A percentile compares a stretch with the other conserved stretches of the same genome.
Evolutionary conservation across 495 filamentous ascomycete species (phyloP).

Genomic region (Penicillium simplicissimum): DNA sequence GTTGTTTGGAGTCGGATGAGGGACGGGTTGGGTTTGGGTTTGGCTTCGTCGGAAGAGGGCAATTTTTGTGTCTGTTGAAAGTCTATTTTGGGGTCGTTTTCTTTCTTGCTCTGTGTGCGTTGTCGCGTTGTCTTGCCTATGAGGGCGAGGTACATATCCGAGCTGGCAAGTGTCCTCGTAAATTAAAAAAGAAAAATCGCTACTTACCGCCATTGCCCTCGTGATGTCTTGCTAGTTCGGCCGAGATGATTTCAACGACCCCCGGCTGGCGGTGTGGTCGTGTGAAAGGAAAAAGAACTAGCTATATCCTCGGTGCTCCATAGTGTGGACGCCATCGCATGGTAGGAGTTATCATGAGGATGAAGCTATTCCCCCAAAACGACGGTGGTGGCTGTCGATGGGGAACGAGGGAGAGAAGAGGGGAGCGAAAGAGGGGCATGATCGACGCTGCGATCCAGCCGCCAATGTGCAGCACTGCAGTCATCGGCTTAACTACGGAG

Average conservation of each 20-base stretch:
- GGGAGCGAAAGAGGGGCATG: conserved; percentile 10
- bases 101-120: background rate
- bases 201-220: conserved; percentile 7
- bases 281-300: background rate
- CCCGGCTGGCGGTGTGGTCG: background rate
- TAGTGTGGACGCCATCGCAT: background rate
- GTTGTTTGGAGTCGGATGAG: conserved; percentile 4
- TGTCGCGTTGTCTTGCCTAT: conserved; percentile 6
- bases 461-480: conserved; percentile 2
- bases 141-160: conserved; percentile 2
- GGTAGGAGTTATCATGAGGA: background rate
- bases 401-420: background rate
- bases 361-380: background rate
- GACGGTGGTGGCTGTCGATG: conserved; percentile 1
- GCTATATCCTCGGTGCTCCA: background rate
- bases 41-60: background rate
- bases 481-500: background rate
- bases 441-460: conserved; percentile 7
- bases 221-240: conserved; percentile 6
- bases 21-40: background rate
- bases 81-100: background rate
- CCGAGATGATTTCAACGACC: background rate
- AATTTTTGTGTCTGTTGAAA: background rate
- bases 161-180: background rate
- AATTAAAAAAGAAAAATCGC: background rate